A percentile compares a stretch with the other conserved stretches of the same genome.
These are phyloP conservation scores for Naganishia sp. DNA, from an alignment of 1,284 basidiomycete genomes.

Conservation along the genomic window DNA sequence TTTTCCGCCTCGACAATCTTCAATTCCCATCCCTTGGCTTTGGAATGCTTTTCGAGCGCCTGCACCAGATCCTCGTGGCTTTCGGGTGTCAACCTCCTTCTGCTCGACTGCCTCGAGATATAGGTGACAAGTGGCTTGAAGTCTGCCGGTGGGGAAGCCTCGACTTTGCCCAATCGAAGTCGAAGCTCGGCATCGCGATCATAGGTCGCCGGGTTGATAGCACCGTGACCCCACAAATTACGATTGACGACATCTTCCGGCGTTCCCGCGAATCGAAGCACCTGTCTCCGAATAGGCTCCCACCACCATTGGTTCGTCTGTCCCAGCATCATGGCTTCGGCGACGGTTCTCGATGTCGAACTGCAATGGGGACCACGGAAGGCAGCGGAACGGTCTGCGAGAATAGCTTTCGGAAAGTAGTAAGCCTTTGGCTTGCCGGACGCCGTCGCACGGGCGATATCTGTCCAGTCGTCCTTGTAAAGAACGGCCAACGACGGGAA, in stretches of 20 bases:
- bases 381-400: conserved; percentile 72
- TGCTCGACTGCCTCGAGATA: conserved; percentile 65
- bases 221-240: conserved; percentile 50
- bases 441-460: conserved; percentile 53
- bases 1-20: conserved; percentile 54
- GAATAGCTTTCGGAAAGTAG: conserved; percentile 56
- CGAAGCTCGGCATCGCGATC: conserved; percentile 19
- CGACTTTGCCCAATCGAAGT: conserved; percentile 15
- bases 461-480: conserved; percentile 67
- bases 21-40: conserved; percentile 64
- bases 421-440: conserved; percentile 52
- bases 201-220: conserved; percentile 42
- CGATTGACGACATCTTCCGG: conserved; percentile 48
- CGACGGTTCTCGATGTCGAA: conserved; percentile 65
- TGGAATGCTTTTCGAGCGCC: conserved; percentile 61
- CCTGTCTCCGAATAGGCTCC: conserved; percentile 64
- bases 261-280: conserved; percentile 66
- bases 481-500: conserved; percentile 61
- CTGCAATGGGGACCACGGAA: conserved; percentile 67
- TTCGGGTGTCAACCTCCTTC: conserved; percentile 62
- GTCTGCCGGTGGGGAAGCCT: conserved; percentile 19
- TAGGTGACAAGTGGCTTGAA: conserved; percentile 67
- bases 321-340: conserved; percentile 52
- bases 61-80: conserved; percentile 64
- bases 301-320: conserved; percentile 63